A percentile compares a stretch with the other conserved stretches of the same genome.
phyloP scores from a whole-genome alignment of 768 basidiomycete genomes.

The Leccinum broughii region DNA sequence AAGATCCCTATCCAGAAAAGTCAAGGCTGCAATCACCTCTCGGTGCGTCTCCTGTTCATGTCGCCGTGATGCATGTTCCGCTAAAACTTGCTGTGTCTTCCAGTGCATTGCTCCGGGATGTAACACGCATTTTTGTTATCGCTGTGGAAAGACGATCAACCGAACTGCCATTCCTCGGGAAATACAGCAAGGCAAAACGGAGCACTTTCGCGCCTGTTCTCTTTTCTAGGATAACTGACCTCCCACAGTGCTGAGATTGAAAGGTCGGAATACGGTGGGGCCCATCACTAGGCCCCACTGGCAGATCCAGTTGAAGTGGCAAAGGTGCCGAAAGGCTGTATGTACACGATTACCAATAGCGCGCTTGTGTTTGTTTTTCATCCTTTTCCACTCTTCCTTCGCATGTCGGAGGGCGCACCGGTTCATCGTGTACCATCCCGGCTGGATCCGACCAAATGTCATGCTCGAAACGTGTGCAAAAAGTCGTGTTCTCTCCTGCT shows the following conservation, averaged over 20 bases:
- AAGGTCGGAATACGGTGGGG: too few species aligned
- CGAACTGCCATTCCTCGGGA: conserved; percentile 36
- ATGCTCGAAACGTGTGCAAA: too few species aligned
- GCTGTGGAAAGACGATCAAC: conserved; percentile 48
- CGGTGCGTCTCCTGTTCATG: conserved; percentile 37
- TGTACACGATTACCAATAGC: background rate
- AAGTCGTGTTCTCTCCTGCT: too few species aligned
- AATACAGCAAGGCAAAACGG: conserved; percentile 31
- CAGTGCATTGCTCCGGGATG: conserved; percentile 59
- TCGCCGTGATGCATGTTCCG: background rate
- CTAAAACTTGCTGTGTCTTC: background rate
- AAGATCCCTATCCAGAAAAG: conserved; percentile 52
- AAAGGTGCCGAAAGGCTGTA: background rate
- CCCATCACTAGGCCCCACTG: too few species aligned
- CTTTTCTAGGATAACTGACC: conserved; percentile 21
- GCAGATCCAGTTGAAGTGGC: background rate
- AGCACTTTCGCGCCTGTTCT: conserved; percentile 35
- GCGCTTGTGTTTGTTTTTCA: too few species aligned
- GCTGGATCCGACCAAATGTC: too few species aligned
- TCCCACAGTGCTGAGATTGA: background rate
- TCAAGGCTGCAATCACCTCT: conserved; percentile 60
- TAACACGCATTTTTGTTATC: conserved; percentile 58
- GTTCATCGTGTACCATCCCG: too few species aligned
- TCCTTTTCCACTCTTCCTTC: too few species aligned
- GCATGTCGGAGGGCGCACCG: too few species aligned